Conservation (phyloP, 2,329 filamentous ascomycete genomes). For the Biscogniauxia marginata region DNA sequence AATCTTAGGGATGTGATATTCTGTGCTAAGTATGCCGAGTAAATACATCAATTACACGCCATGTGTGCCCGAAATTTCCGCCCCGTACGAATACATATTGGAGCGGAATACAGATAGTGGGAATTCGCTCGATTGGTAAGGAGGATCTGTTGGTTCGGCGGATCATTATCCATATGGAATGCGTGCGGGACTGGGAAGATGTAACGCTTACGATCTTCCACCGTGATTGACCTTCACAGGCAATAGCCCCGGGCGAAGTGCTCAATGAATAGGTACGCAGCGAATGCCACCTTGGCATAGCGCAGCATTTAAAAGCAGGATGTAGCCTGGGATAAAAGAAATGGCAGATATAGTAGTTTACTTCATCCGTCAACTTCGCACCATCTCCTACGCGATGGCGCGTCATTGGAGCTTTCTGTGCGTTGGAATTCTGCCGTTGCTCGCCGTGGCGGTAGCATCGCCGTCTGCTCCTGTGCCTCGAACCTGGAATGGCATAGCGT, state of each 20-base stretch:
- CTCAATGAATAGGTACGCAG: not conserved
- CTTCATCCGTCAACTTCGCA: not conserved
- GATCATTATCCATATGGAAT: not conserved
- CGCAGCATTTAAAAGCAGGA: not conserved
- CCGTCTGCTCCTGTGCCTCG: slow-evolving; percentile 15
- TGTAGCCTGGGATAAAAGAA: not conserved
- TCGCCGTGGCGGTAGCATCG: slow-evolving; percentile 4
- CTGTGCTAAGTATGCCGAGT: not conserved
- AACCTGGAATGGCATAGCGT: slow-evolving; percentile 28
- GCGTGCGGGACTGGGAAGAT: not conserved
- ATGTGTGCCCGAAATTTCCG: not conserved
- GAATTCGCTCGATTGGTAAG: not conserved
- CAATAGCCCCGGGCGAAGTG: not conserved
- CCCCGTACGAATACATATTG: too few relatives aligned
- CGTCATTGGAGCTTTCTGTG: slow-evolving; percentile 8
- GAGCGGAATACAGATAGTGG: not conserved
- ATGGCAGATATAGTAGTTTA: not conserved
- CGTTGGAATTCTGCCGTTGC: slow-evolving; percentile 8
- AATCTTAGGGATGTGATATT: not conserved
- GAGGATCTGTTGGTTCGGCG: not conserved
- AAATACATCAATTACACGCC: not conserved
- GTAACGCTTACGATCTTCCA: not conserved
- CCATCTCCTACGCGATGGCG: slow-evolving; percentile 10
- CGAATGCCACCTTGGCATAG: not conserved
- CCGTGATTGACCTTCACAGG: not conserved